These are phyloP conservation scores for Boletus mariae DNA, from an alignment of 1,284 basidiomycete genomes.

Conservation along the genomic window DNA sequence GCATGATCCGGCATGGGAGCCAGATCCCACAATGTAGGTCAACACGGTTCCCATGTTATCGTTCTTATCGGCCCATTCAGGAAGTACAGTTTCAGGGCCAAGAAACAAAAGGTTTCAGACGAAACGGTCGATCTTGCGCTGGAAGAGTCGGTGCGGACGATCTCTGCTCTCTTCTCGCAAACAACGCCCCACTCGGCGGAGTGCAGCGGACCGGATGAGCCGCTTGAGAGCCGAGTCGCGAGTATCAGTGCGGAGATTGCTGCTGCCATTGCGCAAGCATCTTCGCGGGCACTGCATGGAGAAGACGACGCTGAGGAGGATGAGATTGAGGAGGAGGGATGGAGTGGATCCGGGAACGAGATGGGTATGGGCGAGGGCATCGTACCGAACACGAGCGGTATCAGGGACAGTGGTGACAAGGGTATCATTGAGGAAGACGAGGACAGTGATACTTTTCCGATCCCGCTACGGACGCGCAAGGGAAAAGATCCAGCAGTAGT, in stretches of 20 bases:
- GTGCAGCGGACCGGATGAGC: conserved; percentile 35
- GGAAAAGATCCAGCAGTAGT: conserved; percentile 47
- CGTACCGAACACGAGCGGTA: conserved; percentile 57
- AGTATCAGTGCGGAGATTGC: conserved; percentile 72
- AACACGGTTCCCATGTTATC: not conserved
- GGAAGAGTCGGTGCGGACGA: conserved; percentile 66
- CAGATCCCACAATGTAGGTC: conserved; percentile 72
- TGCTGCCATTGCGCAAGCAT: conserved; percentile 65
- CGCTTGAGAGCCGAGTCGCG: conserved; percentile 58
- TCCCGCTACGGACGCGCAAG: conserved; percentile 59
- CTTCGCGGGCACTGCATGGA: conserved; percentile 49
- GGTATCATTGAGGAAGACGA: conserved; percentile 39
- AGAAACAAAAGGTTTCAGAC: conserved; percentile 55
- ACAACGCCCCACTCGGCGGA: conserved; percentile 32
- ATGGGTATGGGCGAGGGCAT: conserved; percentile 44
- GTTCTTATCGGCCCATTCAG: conserved; percentile 36
- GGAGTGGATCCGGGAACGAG: conserved; percentile 48
- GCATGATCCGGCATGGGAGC: conserved; percentile 77
- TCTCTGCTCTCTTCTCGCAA: conserved; percentile 60
- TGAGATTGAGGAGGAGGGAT: conserved; percentile 36
- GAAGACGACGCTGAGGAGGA: conserved; percentile 45
- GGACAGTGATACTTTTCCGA: conserved; percentile 61
- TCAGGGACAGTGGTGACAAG: conserved; percentile 40
- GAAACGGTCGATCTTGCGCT: conserved; percentile 49
- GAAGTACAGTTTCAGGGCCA: conserved; percentile 72